Percentiles rank a stretch among this genome's conserved stretches.
phyloP scores from a whole-genome alignment of 208 protist genomes.

The Acanthamoeba castellanii region DNA sequence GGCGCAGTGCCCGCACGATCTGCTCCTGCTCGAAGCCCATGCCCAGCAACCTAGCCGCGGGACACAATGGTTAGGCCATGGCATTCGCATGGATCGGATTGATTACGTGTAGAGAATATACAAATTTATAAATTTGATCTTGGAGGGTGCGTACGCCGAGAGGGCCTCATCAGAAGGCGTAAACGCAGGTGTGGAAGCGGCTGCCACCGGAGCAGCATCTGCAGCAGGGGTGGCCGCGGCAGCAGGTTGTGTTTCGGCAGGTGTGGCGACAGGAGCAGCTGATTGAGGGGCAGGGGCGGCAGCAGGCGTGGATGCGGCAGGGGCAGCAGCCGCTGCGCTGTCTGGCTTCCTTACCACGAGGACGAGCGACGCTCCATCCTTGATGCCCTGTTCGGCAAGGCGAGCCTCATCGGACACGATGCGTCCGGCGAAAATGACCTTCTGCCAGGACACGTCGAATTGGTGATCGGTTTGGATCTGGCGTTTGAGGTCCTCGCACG shows the following conservation, averaged over 20 bases:
- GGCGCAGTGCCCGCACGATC: slow-evolving; percentile 10
- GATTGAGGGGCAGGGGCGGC: not conserved
- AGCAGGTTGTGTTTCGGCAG: not conserved
- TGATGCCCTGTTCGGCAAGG: not conserved
- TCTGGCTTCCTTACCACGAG: slow-evolving; percentile 1
- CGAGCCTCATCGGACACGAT: slow-evolving; percentile 9
- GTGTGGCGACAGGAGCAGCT: not conserved
- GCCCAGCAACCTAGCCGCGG: not conserved
- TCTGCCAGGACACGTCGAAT: not conserved
- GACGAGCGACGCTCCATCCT: slow-evolving; percentile 12
- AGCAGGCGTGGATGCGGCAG: not conserved
- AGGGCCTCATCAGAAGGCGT: slow-evolving; percentile 22
- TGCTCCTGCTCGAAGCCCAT: slow-evolving; percentile 52
- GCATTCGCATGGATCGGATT: not conserved
- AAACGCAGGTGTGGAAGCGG: not conserved
- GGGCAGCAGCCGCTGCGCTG: not conserved
- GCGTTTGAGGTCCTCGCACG: slow-evolving; percentile 1
- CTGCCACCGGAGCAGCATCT: not conserved
- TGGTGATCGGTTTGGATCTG: not conserved
- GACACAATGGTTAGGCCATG: not conserved
- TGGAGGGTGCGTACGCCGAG: not conserved
- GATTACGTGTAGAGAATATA: not conserved
- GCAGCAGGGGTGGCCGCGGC: not conserved
- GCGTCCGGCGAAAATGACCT: slow-evolving; percentile 47
- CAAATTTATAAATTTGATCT: not conserved